Conservation (phyloP, 1,284 basidiomycete species). For the Amylostereum areolatum region DNA sequence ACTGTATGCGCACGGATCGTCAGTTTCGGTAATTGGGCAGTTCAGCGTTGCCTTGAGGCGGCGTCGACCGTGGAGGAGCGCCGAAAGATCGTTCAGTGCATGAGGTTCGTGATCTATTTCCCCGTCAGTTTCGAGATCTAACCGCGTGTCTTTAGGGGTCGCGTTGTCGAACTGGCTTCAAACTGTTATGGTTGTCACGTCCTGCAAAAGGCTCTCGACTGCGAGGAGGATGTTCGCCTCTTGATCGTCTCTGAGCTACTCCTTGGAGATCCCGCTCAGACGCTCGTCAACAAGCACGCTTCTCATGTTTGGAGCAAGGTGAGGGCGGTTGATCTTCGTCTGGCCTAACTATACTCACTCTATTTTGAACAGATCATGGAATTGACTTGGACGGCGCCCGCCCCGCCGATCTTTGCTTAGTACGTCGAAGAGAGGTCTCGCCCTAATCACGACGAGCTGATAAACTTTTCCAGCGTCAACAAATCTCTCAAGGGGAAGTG, state of each 20-base stretch:
- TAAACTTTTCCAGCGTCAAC: conserved; percentile 53
- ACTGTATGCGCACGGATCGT: conserved; percentile 2
- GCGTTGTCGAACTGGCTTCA: conserved; percentile 75
- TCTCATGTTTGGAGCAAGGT: conserved; percentile 87
- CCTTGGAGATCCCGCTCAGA: conserved; percentile 73
- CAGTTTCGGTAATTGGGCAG: conserved; percentile 84
- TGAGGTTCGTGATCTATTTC: conserved; percentile 47
- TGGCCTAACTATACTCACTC: neutral
- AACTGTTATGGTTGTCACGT: conserved; percentile 86
- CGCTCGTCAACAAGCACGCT: conserved; percentile 80
- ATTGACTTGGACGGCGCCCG: conserved; percentile 73
- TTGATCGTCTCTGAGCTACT: conserved; percentile 77
- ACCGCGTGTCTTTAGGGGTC: conserved; percentile 42
- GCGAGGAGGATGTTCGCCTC: conserved; percentile 75
- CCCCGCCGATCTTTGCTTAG: conserved; percentile 80
- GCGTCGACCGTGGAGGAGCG: conserved; percentile 65
- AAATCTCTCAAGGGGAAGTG: conserved; percentile 79
- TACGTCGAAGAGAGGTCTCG: conserved; percentile 29
- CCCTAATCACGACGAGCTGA: conserved; percentile 2
- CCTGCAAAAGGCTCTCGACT: conserved; percentile 81
- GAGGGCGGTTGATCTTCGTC: conserved; percentile 9
- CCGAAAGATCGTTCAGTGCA: conserved; percentile 72
- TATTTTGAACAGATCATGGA: conserved; percentile 62
- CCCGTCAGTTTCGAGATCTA: neutral
- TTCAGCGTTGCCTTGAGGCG: conserved; percentile 76